Evolutionary conservation across 2,329 filamentous ascomycete genomes (phyloP).

Genomic region (Fusarium subtropicale): DNA sequence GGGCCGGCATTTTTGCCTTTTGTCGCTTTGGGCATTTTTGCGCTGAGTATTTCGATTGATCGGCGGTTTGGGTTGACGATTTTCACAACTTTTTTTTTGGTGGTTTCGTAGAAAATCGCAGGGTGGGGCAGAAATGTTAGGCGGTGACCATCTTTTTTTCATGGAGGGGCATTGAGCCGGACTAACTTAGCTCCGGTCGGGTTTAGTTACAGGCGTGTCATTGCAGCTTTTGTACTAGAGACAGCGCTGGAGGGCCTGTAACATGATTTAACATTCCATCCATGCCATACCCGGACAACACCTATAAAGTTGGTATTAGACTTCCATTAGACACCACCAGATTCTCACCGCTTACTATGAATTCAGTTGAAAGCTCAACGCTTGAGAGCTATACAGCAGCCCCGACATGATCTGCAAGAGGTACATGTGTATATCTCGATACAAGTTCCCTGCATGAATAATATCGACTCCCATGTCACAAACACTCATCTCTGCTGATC

Average conservation of each 20-base stretch:
- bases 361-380: neutral
- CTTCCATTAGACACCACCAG: too few relatives aligned
- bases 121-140: slow-evolving; percentile 8
- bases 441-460: neutral
- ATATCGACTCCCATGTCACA: neutral
- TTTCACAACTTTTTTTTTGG: slow-evolving; percentile 8
- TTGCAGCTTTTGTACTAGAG: neutral
- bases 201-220: neutral
- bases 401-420: too few relatives aligned
- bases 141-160: slow-evolving; percentile 9
- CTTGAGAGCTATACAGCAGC: neutral
- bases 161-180: slow-evolving; percentile 1
- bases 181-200: neutral
- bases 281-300: too few relatives aligned
- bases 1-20: slow-evolving; percentile 1
- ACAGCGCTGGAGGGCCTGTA: neutral
- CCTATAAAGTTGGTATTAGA: too few relatives aligned
- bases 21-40: slow-evolving; percentile 8
- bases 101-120: slow-evolving; percentile 6
- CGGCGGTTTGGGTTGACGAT: neutral
- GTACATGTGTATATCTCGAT: neutral
- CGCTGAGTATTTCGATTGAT: neutral
- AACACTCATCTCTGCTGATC: neutral
- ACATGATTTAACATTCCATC: neutral
- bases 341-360: neutral